A percentile compares a stretch with the other conserved stretches of the same genome.
Conservation (phyloP, 306 rosid species). For the Sphenostylis stenocarpa region DNA sequence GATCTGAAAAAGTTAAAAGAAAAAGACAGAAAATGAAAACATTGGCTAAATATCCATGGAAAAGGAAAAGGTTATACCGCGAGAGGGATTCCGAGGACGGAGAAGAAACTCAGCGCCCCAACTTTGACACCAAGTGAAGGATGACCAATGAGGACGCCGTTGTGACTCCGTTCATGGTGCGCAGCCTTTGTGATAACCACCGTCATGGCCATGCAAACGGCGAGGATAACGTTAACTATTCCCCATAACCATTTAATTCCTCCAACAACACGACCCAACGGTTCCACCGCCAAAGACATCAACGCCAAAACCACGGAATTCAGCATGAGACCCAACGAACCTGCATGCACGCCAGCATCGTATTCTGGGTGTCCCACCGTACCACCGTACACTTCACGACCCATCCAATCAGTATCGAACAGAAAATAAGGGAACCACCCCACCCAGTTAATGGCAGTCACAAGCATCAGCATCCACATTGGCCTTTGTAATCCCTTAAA, state of each 20-base stretch:
- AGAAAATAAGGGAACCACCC: constrained; percentile 80
- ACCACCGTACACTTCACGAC: constrained; percentile 77
- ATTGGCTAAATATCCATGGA: too few species aligned
- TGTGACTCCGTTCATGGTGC: background rate
- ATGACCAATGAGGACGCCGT: background rate
- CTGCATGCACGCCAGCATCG: constrained; percentile 50
- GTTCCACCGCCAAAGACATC: constrained; percentile 52
- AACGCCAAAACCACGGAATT: constrained; percentile 64
- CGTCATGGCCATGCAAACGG: constrained; percentile 43
- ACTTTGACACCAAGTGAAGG: constrained; percentile 29
- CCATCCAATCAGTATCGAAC: constrained; percentile 91
- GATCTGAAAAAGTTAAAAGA: background rate
- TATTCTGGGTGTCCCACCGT: constrained; percentile 32
- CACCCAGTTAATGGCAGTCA: constrained; percentile 70
- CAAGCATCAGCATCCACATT: constrained; percentile 62
- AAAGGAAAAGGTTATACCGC: constrained; percentile 41
- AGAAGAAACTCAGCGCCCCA: constrained; percentile 54
- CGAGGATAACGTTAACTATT: constrained; percentile 57
- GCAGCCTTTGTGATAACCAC: constrained; percentile 61
- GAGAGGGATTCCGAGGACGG: constrained; percentile 63
- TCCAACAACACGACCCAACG: constrained; percentile 47
- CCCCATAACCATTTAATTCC: constrained; percentile 77
- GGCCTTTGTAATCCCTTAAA: constrained; percentile 48
- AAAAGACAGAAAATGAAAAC: too few species aligned
- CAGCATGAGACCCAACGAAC: constrained; percentile 60